Evolutionary conservation across 2,329 filamentous ascomycete genomes (phyloP), one percentile per base, ranked within the genome.

Genomic region (Ophiostoma himal-ulmi): DNA sequence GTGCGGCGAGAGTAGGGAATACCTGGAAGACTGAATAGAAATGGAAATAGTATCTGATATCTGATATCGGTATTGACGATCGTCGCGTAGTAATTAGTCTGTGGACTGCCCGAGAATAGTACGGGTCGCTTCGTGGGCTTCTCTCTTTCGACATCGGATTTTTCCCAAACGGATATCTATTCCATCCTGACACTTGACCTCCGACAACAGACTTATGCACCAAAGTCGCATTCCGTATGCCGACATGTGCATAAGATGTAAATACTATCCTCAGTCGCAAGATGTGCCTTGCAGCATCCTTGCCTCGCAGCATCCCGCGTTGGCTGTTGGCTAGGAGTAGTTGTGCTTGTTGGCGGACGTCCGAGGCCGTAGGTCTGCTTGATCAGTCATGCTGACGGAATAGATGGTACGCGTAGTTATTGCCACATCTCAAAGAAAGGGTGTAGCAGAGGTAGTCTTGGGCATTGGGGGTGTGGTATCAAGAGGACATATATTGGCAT

Each of bases 221-320:
- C 22, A 26, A 10, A 57, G 52, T 57, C 13, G 52, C 52, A 57
- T 57, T 57, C 52, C 52, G 52, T 14, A 48, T 4, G 52, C 52
- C 52, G 52, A 30, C 13, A 57, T 57, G n/a, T 57, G 8, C 44
- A 13, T 20, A 3, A 57, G 8, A 57, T 57, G 52, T 57, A 48
- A 48, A 48, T 48, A 57, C n/a, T 22, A 54, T 54, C 20, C 22
- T 17, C 4, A 26, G 17, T 48, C 44, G 2, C 48, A 4, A 57
- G 52, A 57, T 57, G 52, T 57, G 52, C 52, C 52, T 57, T 57
- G 52, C 52, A 57, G 52, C n/a, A 22, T n/a, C 52, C 52, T 22
- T 57, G 52, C 52, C 52, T 22, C 26, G 52, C 20, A 57, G 52
- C 52, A 57, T 57, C n/a, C 52, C n/a, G 13, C 48, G 20, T 6